Evolutionary conservation across 176 grass and related monocot genomes (phyloP).

Genomic region (Secale cereale): DNA sequence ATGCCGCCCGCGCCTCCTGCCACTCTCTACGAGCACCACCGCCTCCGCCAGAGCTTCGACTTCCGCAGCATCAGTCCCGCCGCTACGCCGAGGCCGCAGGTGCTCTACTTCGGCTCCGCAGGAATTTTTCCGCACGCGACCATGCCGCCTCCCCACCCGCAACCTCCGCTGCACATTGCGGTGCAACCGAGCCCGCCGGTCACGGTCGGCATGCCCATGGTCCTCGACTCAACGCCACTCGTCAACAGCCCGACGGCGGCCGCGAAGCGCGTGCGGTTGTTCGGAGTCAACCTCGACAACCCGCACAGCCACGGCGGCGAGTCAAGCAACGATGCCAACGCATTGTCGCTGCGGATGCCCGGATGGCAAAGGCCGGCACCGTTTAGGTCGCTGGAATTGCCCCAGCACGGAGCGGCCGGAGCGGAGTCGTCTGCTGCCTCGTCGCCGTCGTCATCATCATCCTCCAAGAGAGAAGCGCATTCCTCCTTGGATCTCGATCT

Average conservation of each 20-base stretch:
- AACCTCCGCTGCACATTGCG: conserved; percentile 37
- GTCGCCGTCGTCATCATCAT: conserved; percentile 58
- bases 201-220: conserved; percentile 34
- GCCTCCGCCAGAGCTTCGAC: conserved; percentile 52
- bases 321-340: conserved; percentile 35
- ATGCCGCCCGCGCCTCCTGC: conserved; percentile 51
- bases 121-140: conserved; percentile 26
- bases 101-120: conserved; percentile 47
- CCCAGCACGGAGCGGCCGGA: conserved; percentile 17
- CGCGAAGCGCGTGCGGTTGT: conserved; percentile 80
- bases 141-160: conserved; percentile 31
- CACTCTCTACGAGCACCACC: conserved; percentile 89
- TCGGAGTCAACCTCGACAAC: conserved; percentile 92
- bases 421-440: conserved; percentile 38
- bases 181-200: conserved; percentile 31
- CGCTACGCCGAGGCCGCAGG: conserved; percentile 17
- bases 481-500: conserved; percentile 97
- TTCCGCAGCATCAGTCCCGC: conserved; percentile 35
- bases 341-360: conserved; percentile 54
- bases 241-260: conserved; percentile 31
- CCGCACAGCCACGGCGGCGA: conserved; percentile 32
- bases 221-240: conserved; percentile 69
- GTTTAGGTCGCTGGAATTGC: conserved; percentile 39
- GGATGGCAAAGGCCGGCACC: conserved; percentile 52
- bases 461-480: conserved; percentile 66